phyloP scores from a whole-genome alignment of 2,329 filamentous ascomycete species.

The Fusarium coicis region DNA sequence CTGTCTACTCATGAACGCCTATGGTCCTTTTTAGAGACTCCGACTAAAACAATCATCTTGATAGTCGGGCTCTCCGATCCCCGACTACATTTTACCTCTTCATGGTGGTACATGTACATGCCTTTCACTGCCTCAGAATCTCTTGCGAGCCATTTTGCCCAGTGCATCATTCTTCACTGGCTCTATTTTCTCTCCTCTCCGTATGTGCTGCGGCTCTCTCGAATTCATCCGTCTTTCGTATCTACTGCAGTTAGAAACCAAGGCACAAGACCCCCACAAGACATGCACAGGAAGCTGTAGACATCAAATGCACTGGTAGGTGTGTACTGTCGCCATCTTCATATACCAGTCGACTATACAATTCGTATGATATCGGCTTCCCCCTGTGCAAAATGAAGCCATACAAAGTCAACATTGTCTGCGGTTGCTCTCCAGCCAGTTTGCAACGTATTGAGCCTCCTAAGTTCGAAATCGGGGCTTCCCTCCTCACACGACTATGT shows the following conservation, averaged over 20 bases:
- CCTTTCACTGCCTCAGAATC: not conserved
- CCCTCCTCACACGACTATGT: not conserved
- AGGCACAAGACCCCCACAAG: not conserved
- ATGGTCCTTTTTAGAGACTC: not conserved
- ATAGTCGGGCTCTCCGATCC: conserved; percentile 31
- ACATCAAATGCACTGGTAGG: conserved; percentile 1
- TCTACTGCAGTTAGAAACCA: not conserved
- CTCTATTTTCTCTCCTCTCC: not conserved
- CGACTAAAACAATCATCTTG: conserved; percentile 6
- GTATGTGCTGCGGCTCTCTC: not conserved
- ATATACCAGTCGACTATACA: not conserved
- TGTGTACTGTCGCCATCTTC: not conserved
- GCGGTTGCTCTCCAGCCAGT: not conserved
- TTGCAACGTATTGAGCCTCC: not conserved
- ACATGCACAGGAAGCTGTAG: not conserved
- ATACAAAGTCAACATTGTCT: conserved; percentile 4
- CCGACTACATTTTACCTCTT: conserved; percentile 5
- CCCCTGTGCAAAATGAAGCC: not conserved
- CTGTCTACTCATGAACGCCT: not conserved
- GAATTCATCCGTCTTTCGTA: not conserved
- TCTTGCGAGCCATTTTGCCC: not conserved
- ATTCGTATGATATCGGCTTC: not conserved
- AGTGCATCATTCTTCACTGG: not conserved
- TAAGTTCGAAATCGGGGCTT: not conserved
- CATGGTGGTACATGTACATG: not conserved